A percentile compares a stretch with the other conserved stretches of the same genome.
These are phyloP conservation scores for Astragalus glycyphyllos DNA, from an alignment of 306 rosid genomes.

Conservation along the genomic window DNA sequence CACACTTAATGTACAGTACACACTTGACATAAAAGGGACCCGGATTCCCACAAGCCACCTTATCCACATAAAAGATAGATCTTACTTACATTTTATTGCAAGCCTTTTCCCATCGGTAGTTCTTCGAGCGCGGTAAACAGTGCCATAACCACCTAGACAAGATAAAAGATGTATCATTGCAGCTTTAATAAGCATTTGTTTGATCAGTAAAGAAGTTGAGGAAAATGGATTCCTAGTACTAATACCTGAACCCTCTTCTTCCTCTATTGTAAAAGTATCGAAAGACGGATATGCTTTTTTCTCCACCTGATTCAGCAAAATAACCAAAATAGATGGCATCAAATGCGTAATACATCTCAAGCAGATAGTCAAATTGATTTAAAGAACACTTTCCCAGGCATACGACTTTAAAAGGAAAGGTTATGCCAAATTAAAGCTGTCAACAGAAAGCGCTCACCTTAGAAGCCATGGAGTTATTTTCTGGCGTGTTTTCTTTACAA, in stretches of 20 bases:
- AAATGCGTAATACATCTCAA: neutral
- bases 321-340: constrained; percentile 20
- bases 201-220: neutral
- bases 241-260: constrained; percentile 88
- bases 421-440: constrained; percentile 8
- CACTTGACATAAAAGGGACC: constrained; percentile 18
- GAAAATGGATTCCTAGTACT: constrained; percentile 27
- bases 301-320: constrained; percentile 55
- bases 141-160: constrained; percentile 76
- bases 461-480: constrained; percentile 38
- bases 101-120: constrained; percentile 60
- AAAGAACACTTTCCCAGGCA: constrained; percentile 2
- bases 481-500: constrained; percentile 38
- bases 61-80: constrained; percentile 21
- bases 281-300: constrained; percentile 60
- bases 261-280: constrained; percentile 56
- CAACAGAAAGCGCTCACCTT: constrained; percentile 46
- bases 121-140: constrained; percentile 69
- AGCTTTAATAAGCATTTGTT: constrained; percentile 12
- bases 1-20: constrained; percentile 28
- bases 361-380: neutral
- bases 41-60: no score
- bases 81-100: constrained; percentile 67
- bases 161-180: constrained; percentile 32
- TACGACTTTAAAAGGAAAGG: neutral